Evolutionary conservation across 2,329 filamentous ascomycete genomes (phyloP).

Genomic region (Fusarium sp.): DNA sequence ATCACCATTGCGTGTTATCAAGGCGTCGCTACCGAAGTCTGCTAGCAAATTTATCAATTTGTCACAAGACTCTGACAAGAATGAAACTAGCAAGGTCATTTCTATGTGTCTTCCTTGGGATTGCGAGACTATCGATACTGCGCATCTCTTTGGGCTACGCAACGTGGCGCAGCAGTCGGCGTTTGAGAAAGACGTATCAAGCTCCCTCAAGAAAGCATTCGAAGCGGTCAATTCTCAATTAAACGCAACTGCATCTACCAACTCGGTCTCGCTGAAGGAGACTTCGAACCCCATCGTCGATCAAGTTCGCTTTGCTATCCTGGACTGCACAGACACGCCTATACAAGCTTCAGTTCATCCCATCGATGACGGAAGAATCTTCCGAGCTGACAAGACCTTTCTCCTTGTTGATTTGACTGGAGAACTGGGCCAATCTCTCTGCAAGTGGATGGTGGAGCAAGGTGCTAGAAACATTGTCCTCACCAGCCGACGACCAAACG

Average conservation of each 20-base stretch:
- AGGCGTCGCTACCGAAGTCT: background rate
- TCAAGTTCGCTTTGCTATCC: background rate
- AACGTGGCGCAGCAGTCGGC: background rate
- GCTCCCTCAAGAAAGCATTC: background rate
- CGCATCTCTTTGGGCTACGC: background rate
- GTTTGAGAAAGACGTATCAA: background rate
- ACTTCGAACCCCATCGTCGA: background rate
- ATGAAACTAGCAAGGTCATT: background rate
- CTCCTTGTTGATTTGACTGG: background rate
- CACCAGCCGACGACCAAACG: background rate
- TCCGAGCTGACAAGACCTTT: background rate
- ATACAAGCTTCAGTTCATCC: background rate
- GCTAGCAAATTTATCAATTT: background rate
- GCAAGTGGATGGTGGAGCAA: background rate
- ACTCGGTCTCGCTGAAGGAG: background rate
- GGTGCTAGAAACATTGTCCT: background rate
- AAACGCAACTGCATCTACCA: background rate
- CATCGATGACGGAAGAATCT: background rate
- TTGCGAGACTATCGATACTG: background rate
- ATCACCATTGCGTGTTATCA: background rate
- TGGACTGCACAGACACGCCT: background rate
- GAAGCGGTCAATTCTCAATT: background rate
- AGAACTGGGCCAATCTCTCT: background rate
- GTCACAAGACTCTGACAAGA: background rate
- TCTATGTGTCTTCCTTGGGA: background rate